phyloP scores from a whole-genome alignment of 208 protist genomes.

The Leishmania tropica region DNA sequence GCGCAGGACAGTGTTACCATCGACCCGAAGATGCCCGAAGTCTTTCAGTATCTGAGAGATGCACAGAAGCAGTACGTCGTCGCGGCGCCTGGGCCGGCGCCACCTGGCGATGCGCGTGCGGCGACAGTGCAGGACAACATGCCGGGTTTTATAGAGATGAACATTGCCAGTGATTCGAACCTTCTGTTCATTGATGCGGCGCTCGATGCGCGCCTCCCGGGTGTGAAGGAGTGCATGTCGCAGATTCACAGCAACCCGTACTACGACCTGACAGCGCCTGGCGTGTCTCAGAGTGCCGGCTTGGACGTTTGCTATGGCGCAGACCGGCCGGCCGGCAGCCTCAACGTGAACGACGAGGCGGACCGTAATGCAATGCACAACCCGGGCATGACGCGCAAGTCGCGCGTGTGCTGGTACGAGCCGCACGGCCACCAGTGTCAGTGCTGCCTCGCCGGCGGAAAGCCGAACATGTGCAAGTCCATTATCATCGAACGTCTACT shows the following conservation, averaged over 20 bases:
- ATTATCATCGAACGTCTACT: slow-evolving; percentile 77
- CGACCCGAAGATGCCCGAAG: slow-evolving; percentile 59
- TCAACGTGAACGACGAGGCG: slow-evolving; percentile 49
- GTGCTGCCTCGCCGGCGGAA: slow-evolving; percentile 47
- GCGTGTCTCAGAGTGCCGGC: slow-evolving; percentile 6
- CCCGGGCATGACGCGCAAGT: slow-evolving; percentile 38
- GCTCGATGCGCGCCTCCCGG: slow-evolving; percentile 56
- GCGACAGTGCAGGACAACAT: slow-evolving; percentile 12
- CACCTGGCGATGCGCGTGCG: slow-evolving; percentile 4
- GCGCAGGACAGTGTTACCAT: slow-evolving; percentile 57
- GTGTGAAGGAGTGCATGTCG: slow-evolving; percentile 41
- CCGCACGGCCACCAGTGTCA: slow-evolving; percentile 63
- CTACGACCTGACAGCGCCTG: slow-evolving; percentile 49
- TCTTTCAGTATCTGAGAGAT: slow-evolving; percentile 66
- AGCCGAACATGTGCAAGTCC: slow-evolving; percentile 90
- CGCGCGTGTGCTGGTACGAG: slow-evolving; percentile 82
- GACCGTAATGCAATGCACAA: slow-evolving; percentile 57
- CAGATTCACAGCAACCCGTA: slow-evolving; percentile 90
- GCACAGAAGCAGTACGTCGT: slow-evolving; percentile 33
- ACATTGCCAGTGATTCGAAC: slow-evolving; percentile 86
- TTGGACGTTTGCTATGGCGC: slow-evolving; percentile 18
- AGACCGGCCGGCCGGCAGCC: slow-evolving; percentile 3
- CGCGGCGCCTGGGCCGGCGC: neutral
- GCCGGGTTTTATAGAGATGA: slow-evolving; percentile 62
- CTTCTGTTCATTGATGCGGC: slow-evolving; percentile 77